phyloP scores from a whole-genome alignment of 345 rosid species.

The Mangifera indica region DNA sequence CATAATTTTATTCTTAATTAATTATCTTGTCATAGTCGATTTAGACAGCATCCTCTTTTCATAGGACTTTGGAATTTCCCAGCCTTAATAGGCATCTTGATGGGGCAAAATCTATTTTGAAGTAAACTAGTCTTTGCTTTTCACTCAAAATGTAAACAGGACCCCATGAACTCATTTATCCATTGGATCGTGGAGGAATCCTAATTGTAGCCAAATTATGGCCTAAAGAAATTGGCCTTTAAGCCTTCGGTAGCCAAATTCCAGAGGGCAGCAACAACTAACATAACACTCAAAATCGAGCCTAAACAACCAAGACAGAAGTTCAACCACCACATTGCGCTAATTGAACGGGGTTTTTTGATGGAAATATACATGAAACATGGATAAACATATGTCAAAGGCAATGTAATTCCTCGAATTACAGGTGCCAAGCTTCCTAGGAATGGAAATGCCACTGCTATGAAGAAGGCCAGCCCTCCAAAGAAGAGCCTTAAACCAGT shows the following conservation, averaged over 20 bases:
- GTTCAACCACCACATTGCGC: constrained; percentile 41
- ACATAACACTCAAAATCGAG: constrained; percentile 22
- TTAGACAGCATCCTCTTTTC: no score
- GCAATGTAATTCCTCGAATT: constrained; percentile 45
- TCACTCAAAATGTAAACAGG: no score
- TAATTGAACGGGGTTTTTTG: constrained; percentile 2
- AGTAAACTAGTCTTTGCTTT: no score
- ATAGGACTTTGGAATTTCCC: no score
- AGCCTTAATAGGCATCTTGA: no score
- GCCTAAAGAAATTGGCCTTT: constrained; percentile 46
- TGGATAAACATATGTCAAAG: constrained; percentile 48
- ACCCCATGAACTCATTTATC: no score
- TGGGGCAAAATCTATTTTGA: no score
- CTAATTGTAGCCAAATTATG: constrained; percentile 14
- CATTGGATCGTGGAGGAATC: no score
- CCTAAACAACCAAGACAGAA: constrained; percentile 46
- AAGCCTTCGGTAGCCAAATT: constrained; percentile 36
- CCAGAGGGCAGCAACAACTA: constrained; percentile 44
- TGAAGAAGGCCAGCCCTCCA: constrained; percentile 41
- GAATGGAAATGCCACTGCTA: constrained; percentile 51
- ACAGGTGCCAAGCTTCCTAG: constrained; percentile 37
- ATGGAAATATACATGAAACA: constrained; percentile 59
- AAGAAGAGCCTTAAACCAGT: constrained; percentile 30
- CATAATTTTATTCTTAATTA: no score
- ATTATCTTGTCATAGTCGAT: no score